These are phyloP conservation scores for Luffa aegyptiaca DNA, from an alignment of 306 rosid genomes.

Conservation along the genomic window DNA sequence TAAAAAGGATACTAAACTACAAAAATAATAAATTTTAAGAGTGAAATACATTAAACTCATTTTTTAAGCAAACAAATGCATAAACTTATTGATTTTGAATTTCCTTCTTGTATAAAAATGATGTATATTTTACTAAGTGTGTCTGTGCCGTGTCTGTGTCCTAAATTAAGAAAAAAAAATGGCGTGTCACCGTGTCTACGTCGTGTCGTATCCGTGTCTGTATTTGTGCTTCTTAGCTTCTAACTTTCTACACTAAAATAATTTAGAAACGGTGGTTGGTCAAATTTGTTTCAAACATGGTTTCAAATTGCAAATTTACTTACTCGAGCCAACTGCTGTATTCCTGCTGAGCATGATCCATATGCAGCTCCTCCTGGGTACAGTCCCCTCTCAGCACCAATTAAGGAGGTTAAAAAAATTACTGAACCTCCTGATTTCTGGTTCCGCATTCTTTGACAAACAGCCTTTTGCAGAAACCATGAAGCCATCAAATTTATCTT, in stretches of 20 bases:
- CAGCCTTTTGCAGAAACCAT: conserved; percentile 64
- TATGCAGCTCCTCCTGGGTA: conserved; percentile 67
- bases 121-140: too few relatives aligned
- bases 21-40: too few relatives aligned
- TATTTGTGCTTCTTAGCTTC: too few relatives aligned
- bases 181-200: too few relatives aligned
- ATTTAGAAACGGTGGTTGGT: neutral
- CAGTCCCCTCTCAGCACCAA: conserved; percentile 63
- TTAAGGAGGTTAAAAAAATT: conserved; percentile 43
- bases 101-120: too few relatives aligned
- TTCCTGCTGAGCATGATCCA: conserved; percentile 50
- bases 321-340: conserved; percentile 76
- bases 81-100: too few relatives aligned
- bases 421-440: conserved; percentile 69
- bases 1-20: too few relatives aligned
- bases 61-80: too few relatives aligned
- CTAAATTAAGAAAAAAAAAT: too few relatives aligned
- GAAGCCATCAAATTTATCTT: conserved; percentile 61
- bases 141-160: too few relatives aligned
- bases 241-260: neutral
- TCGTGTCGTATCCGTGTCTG: too few relatives aligned
- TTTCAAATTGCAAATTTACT: neutral
- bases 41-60: too few relatives aligned
- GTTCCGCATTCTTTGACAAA: conserved; percentile 59
- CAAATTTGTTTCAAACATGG: neutral